phyloP scores from a whole-genome alignment of 78 protist genomes.

The Dictyostelium discoideum region DNA sequence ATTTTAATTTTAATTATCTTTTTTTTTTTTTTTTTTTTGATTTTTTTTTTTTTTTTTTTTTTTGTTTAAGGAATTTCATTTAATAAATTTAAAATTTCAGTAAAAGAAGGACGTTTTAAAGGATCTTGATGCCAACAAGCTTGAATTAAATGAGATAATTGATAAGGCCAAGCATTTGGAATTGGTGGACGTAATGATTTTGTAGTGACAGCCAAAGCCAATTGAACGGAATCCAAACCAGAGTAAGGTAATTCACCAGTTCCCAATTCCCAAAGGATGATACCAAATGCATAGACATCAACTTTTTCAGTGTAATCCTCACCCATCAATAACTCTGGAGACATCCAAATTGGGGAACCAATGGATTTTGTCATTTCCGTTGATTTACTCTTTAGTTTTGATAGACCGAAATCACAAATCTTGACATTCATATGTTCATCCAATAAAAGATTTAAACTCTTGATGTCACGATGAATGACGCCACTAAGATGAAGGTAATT shows the following conservation, averaged over 20 bases:
- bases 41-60: background rate
- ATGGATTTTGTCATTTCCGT: conserved; percentile 59
- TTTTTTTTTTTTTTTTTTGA: no score
- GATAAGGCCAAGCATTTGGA: conserved; percentile 50
- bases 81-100: conserved; percentile 30
- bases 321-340: conserved; percentile 73
- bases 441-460: conserved; percentile 77
- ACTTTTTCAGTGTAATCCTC: conserved; percentile 80
- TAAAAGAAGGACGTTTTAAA: conserved; percentile 49
- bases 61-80: conserved; percentile 37
- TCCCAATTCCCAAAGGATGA: conserved; percentile 89
- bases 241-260: conserved; percentile 84
- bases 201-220: conserved; percentile 65
- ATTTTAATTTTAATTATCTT: no score
- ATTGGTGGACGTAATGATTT: conserved; percentile 65
- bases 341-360: conserved; percentile 84
- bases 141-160: conserved; percentile 45
- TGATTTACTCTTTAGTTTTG: conserved; percentile 50
- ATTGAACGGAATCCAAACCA: conserved; percentile 55
- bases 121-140: conserved; percentile 78
- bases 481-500: conserved; percentile 65
- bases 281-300: conserved; percentile 74
- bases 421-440: conserved; percentile 77
- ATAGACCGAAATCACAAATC: conserved; percentile 85
- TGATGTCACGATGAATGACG: conserved; percentile 86